These are phyloP conservation scores for Cutaneotrichosporon cutaneum DNA, from an alignment of 1,284 basidiomycete species.

Conservation along the genomic window DNA sequence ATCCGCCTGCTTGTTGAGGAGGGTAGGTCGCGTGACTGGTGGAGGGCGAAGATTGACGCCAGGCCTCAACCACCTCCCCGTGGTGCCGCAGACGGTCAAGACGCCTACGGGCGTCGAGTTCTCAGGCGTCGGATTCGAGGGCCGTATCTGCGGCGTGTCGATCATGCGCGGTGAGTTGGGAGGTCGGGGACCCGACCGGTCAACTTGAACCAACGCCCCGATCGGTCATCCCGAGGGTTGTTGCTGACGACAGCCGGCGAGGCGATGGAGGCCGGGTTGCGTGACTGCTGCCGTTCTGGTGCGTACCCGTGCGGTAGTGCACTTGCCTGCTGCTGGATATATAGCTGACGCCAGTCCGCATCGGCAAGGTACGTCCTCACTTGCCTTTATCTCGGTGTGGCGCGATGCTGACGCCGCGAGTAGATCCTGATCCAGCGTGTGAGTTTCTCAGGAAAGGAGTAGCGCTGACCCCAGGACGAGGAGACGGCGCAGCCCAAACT, in stretches of 20 bases:
- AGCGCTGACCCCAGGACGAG: constrained; percentile 65
- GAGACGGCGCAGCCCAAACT: constrained; percentile 86
- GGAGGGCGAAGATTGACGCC: constrained; percentile 33
- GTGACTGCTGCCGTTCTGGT: constrained; percentile 75
- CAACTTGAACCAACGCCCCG: no score
- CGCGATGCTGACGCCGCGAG: constrained; percentile 84
- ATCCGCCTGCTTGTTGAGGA: constrained; percentile 63
- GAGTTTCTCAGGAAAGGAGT: background rate
- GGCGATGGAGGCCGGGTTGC: constrained; percentile 91
- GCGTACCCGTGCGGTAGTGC: constrained; percentile 28
- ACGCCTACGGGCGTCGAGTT: constrained; percentile 70
- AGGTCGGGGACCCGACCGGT: background rate
- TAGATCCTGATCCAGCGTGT: constrained; percentile 13
- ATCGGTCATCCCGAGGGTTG: constrained; percentile 38
- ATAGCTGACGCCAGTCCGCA: constrained; percentile 42
- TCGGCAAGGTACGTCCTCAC: constrained; percentile 47
- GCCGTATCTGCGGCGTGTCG: constrained; percentile 91
- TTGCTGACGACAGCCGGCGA: constrained; percentile 38
- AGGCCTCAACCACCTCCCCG: constrained; percentile 94
- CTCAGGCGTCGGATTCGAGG: constrained; percentile 85
- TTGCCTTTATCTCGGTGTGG: background rate
- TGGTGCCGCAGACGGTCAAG: constrained; percentile 70
- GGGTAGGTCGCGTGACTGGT: constrained; percentile 44
- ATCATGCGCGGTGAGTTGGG: constrained; percentile 64
- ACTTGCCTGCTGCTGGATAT: no score